phyloP scores from a whole-genome alignment of 495 filamentous ascomycete species.

The Parathielavia appendiculata region DNA sequence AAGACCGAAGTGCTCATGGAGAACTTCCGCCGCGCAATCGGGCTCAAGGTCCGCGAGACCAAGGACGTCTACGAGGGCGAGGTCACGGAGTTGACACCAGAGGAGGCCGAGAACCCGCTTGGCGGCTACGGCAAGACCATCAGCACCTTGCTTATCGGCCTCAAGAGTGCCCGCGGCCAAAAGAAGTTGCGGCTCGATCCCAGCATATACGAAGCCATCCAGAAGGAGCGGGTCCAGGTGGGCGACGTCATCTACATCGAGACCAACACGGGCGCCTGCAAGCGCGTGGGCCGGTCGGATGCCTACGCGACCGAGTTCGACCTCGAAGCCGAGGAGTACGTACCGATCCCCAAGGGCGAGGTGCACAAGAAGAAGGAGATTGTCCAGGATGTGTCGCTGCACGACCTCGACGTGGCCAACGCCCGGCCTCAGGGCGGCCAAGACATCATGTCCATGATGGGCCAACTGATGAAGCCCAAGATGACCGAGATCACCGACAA shows the following conservation, averaged over 20 bases:
- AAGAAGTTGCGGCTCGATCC: conserved; percentile 96
- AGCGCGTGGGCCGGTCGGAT: conserved; percentile 89
- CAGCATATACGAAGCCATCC: conserved; percentile 97
- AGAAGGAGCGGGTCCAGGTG: conserved; percentile 92
- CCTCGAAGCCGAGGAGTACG: conserved; percentile 96
- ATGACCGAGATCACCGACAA: conserved; percentile 99
- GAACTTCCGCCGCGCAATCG: conserved; percentile 94
- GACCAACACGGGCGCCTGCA: conserved; percentile 95
- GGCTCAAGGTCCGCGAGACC: conserved; percentile 90
- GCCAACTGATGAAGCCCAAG: conserved; percentile 96
- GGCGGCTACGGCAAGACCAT: conserved; percentile 94
- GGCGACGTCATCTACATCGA: conserved; percentile 99
- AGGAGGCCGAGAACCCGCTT: conserved; percentile 96
- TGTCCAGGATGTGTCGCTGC: conserved; percentile 96
- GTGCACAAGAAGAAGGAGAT: conserved; percentile 99
- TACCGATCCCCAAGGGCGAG: conserved; percentile 95
- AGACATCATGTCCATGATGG: conserved; percentile 99
- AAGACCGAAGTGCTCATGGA: conserved; percentile 99
- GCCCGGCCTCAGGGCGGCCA: conserved; percentile 91
- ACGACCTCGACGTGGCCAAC: conserved; percentile 95
- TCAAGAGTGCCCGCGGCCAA: conserved; percentile 87
- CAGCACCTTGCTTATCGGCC: conserved; percentile 77
- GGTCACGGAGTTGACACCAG: conserved; percentile 91
- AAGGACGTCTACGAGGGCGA: conserved; percentile 98
- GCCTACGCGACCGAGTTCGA: conserved; percentile 98